Evolutionary conservation across 176 grass and related monocot species (phyloP).

Genomic region (Aegilops umbellulata): DNA sequence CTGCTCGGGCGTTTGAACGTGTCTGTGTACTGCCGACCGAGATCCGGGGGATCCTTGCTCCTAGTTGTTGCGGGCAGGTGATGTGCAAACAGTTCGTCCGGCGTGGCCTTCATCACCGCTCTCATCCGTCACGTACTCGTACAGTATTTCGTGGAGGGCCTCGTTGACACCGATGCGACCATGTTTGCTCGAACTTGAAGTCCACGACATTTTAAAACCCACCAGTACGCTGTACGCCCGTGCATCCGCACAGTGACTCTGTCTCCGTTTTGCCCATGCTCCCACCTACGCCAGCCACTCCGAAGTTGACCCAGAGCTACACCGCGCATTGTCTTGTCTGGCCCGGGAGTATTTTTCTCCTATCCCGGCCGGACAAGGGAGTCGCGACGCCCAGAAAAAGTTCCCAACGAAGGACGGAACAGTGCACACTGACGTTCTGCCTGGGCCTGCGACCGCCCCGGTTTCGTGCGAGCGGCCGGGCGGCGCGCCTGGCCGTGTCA

Average conservation of each 20-base stretch:
- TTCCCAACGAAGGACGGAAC: background rate
- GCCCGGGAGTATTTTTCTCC: background rate
- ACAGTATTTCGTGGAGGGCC: background rate
- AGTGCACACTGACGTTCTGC: background rate
- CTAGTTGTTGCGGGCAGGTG: background rate
- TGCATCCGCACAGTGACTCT: too few relatives aligned
- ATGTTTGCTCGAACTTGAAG: too few relatives aligned
- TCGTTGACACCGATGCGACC: slow-evolving; percentile 2
- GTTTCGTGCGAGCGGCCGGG: background rate
- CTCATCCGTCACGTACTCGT: background rate
- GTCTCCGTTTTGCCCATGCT: background rate
- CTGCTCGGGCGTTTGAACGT: too few relatives aligned
- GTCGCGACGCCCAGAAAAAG: background rate
- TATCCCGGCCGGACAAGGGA: background rate
- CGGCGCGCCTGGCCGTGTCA: background rate
- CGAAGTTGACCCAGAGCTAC: background rate
- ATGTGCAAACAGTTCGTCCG: background rate
- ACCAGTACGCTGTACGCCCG: too few relatives aligned
- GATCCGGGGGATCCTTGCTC: background rate
- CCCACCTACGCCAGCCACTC: too few relatives aligned
- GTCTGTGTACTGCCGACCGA: too few relatives aligned
- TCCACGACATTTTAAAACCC: too few relatives aligned
- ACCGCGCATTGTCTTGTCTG: background rate
- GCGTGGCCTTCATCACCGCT: background rate
- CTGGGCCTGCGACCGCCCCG: background rate